phyloP scores from a whole-genome alignment of 345 rosid species.

The Eutrema heterophyllum region DNA sequence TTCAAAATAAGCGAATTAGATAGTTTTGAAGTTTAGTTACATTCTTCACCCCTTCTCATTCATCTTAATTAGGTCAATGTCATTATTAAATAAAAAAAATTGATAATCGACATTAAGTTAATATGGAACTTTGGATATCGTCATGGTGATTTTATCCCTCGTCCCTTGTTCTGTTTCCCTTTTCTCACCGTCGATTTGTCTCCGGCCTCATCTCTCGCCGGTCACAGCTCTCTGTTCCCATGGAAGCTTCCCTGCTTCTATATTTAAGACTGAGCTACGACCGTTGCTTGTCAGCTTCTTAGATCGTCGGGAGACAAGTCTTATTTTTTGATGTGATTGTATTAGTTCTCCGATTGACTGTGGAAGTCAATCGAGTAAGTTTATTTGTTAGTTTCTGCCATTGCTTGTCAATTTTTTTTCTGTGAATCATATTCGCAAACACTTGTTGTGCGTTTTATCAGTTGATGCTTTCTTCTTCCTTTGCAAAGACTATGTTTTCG shows the following conservation, averaged over 20 bases:
- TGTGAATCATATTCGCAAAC: constrained; percentile 26
- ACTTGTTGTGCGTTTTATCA: constrained; percentile 4
- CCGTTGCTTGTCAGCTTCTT: constrained; percentile 1
- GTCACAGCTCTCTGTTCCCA: constrained; percentile 12
- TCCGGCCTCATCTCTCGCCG: constrained; percentile 9
- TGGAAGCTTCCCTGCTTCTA: constrained; percentile 12
- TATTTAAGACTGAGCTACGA: constrained; percentile 15
- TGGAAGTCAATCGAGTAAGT: constrained; percentile 32
- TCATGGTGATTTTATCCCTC: constrained; percentile 27
- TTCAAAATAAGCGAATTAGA: too few species aligned
- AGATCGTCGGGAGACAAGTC: constrained; percentile 12
- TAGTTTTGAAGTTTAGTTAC: too few species aligned
- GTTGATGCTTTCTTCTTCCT: neutral
- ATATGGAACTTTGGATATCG: constrained; percentile 12
- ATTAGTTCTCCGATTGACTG: constrained; percentile 1
- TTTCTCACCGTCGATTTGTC: constrained; percentile 15
- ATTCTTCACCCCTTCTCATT: too few species aligned
- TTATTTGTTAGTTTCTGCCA: too few species aligned
- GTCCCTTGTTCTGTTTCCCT: constrained; percentile 12
- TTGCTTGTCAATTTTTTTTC: too few species aligned
- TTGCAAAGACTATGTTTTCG: constrained; percentile 44
- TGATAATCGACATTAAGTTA: too few species aligned
- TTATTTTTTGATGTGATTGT: constrained; percentile 28
- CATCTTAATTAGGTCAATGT: too few species aligned
- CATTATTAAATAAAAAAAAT: too few species aligned